These are phyloP conservation scores for Aspergillus sp. DNA, from an alignment of 2,329 filamentous ascomycete species.

Conservation along the genomic window DNA sequence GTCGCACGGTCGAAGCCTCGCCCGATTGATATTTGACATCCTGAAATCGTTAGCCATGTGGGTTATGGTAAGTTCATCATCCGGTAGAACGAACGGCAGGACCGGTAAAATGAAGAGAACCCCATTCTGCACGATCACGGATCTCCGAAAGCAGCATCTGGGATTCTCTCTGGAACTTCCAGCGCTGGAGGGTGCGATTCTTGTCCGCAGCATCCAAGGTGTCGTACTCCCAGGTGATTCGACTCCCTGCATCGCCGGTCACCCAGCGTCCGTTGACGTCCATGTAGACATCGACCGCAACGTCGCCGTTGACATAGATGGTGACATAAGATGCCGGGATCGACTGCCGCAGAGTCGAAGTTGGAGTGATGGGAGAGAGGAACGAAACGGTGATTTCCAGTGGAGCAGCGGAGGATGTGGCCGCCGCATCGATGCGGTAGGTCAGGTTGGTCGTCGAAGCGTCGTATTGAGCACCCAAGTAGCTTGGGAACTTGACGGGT, in stretches of 20 bases:
- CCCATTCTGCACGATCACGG: slow-evolving; percentile 78
- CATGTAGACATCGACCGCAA: slow-evolving; percentile 62
- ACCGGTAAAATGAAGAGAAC: slow-evolving; percentile 72
- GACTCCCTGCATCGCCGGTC: slow-evolving; percentile 68
- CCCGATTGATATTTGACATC: slow-evolving; percentile 70
- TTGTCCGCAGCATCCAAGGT: slow-evolving; percentile 42
- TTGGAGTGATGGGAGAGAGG: slow-evolving; percentile 76
- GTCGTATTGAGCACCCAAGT: slow-evolving; percentile 64
- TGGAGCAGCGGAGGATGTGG: slow-evolving; percentile 29
- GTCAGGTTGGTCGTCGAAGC: slow-evolving; percentile 70
- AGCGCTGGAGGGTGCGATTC: slow-evolving; percentile 42
- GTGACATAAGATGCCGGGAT: slow-evolving; percentile 80
- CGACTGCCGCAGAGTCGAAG: slow-evolving; percentile 75
- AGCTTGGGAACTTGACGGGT: slow-evolving; percentile 58
- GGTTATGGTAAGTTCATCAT: neutral
- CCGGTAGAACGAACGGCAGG: slow-evolving; percentile 49
- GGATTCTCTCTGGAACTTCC: slow-evolving; percentile 41
- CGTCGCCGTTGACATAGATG: slow-evolving; percentile 65
- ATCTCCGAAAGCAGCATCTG: slow-evolving; percentile 74
- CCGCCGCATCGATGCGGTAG: slow-evolving; percentile 55
- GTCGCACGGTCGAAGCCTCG: slow-evolving; percentile 63
- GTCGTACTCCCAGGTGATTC: slow-evolving; percentile 68
- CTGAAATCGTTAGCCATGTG: slow-evolving; percentile 19
- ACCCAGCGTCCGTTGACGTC: slow-evolving; percentile 79
- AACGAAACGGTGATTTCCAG: slow-evolving; percentile 62